These are phyloP conservation scores for Podospora fimiseda DNA, from an alignment of 495 filamentous ascomycete genomes.

Conservation along the genomic window DNA sequence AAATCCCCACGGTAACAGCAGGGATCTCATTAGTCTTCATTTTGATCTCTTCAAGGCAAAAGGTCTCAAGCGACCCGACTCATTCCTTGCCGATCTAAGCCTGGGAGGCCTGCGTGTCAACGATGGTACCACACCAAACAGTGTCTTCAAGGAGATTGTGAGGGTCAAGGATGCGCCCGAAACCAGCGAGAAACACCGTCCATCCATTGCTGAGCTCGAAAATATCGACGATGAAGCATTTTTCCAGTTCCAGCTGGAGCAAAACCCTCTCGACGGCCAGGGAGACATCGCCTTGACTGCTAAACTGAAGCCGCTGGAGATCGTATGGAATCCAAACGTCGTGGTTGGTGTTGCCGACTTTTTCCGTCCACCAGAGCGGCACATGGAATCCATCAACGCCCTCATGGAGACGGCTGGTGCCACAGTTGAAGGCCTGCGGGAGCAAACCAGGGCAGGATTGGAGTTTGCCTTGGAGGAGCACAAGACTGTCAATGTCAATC, in stretches of 20 bases:
- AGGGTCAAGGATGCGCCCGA: conserved; percentile 80
- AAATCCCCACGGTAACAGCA: conserved; percentile 70
- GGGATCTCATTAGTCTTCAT: conserved; percentile 78
- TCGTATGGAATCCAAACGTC: conserved; percentile 93
- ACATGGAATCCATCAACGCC: conserved; percentile 96
- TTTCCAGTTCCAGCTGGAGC: conserved; percentile 87
- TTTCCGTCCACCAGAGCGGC: conserved; percentile 90
- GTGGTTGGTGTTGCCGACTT: conserved; percentile 84
- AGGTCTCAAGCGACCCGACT: conserved; percentile 80
- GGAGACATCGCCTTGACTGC: conserved; percentile 84
- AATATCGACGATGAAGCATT: conserved; percentile 61
- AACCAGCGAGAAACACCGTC: conserved; percentile 38
- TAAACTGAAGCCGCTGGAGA: conserved; percentile 90
- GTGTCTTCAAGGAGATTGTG: conserved; percentile 87
- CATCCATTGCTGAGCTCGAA: conserved; percentile 59
- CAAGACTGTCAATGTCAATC: conserved; percentile 92
- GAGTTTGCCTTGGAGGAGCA: conserved; percentile 96
- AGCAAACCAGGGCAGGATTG: conserved; percentile 90
- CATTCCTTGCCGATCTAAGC: conserved; percentile 77
- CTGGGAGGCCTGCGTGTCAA: conserved; percentile 90
- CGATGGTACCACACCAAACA: conserved; percentile 88
- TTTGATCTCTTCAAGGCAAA: conserved; percentile 92
- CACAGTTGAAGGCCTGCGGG: conserved; percentile 86
- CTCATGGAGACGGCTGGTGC: conserved; percentile 91
- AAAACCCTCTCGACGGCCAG: conserved; percentile 87